Evolutionary conservation across 768 basidiomycete species (phyloP).

Genomic region (Phlegmacium glaucopus): DNA sequence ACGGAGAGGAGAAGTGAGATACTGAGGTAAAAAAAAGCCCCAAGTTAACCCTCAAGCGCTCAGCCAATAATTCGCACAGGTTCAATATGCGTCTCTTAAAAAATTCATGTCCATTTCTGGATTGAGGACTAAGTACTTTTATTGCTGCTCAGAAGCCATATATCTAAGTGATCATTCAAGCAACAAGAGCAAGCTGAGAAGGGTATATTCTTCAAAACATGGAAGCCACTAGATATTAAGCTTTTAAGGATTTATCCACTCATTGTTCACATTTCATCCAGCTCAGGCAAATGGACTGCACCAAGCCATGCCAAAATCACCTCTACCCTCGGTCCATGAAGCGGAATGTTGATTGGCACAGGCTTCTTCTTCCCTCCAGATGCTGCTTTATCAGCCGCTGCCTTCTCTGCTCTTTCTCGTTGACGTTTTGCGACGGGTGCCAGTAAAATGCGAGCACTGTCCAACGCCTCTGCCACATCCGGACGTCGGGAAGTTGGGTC

Average conservation of each 20-base stretch:
- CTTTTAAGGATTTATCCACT: background rate
- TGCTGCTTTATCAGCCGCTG: slow-evolving; percentile 44
- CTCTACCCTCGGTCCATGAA: slow-evolving; percentile 86
- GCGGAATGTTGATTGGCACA: slow-evolving; percentile 71
- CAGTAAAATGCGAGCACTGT: slow-evolving; percentile 69
- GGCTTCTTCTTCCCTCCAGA: slow-evolving; percentile 50
- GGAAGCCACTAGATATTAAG: background rate
- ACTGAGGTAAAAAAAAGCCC: too few species aligned
- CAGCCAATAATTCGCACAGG: too few species aligned
- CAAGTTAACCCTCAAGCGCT: too few species aligned
- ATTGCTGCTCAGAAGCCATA: too few species aligned
- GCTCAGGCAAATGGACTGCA: slow-evolving; percentile 73
- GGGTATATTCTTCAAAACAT: background rate
- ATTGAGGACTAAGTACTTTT: too few species aligned
- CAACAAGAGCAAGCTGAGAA: background rate
- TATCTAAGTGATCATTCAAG: too few species aligned
- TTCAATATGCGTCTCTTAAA: too few species aligned
- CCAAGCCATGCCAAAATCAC: slow-evolving; percentile 83
- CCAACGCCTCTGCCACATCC: slow-evolving; percentile 55
- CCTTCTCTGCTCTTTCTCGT: slow-evolving; percentile 52
- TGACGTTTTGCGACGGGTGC: slow-evolving; percentile 67
- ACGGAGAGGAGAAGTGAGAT: too few species aligned
- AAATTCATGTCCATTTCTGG: too few species aligned
- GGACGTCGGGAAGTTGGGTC: slow-evolving; percentile 15
- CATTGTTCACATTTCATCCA: slow-evolving; percentile 40